Conservation (phyloP, 495 filamentous ascomycete genomes). For the Darksidea phi region DNA sequence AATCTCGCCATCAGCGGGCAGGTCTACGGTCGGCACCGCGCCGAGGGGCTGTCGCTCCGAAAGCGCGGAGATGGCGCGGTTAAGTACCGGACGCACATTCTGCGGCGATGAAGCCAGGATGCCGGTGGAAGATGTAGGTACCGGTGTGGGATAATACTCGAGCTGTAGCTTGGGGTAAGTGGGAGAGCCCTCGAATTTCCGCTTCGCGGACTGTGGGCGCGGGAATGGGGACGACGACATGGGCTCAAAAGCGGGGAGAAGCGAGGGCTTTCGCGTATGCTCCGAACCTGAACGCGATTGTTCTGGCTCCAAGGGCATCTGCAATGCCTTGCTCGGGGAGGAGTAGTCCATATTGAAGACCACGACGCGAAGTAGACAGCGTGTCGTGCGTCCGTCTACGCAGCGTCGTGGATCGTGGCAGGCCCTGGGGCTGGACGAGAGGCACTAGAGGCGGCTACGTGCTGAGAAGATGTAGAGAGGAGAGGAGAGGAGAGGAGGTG, state of each 20-base stretch:
- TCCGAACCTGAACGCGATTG: slow-evolving; percentile 11
- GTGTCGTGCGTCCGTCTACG: slow-evolving; percentile 22
- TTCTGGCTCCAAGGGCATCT: slow-evolving; percentile 13
- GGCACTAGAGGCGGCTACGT: slow-evolving; percentile 6
- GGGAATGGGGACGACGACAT: slow-evolving; percentile 80
- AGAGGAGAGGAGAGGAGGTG: slow-evolving; percentile 6
- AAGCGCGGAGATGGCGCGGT: slow-evolving; percentile 63
- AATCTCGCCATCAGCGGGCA: slow-evolving; percentile 78
- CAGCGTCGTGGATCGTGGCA: slow-evolving; percentile 17
- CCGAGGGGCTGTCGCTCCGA: slow-evolving; percentile 84
- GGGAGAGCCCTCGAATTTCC: slow-evolving; percentile 44
- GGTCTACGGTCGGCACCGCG: slow-evolving; percentile 72
- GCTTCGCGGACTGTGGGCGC: slow-evolving; percentile 50
- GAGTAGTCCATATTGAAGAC: slow-evolving; percentile 29
- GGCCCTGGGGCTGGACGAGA: slow-evolving; percentile 11
- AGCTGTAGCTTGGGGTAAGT: slow-evolving; percentile 68
- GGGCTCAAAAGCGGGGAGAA: slow-evolving; percentile 93
- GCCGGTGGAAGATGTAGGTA: slow-evolving; percentile 89
- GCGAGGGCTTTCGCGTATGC: slow-evolving; percentile 50
- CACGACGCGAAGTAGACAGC: slow-evolving; percentile 27
- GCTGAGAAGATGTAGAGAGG: slow-evolving; percentile 4
- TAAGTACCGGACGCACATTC: slow-evolving; percentile 53
- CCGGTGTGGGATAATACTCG: slow-evolving; percentile 82
- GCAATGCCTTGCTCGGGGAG: slow-evolving; percentile 4
- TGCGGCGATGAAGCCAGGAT: slow-evolving; percentile 81